phyloP scores from a whole-genome alignment of 192 early-diverging fungal species.

The Rhizoclosmatium sp. region DNA sequence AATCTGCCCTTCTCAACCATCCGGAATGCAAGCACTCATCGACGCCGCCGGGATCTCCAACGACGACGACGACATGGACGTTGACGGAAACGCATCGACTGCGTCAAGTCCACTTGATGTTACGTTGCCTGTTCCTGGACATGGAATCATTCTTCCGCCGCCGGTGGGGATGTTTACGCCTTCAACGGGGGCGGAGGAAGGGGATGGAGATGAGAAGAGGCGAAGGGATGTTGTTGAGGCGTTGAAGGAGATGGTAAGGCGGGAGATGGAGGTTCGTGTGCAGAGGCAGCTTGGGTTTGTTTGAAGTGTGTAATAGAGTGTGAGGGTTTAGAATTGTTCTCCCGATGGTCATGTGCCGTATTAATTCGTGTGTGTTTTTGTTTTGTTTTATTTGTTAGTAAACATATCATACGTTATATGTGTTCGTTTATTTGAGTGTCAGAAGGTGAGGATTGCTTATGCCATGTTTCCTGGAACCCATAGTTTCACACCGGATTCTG shows the following conservation, averaged over 20 bases:
- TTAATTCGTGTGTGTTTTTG: background rate
- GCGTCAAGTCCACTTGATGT: conserved; percentile 2
- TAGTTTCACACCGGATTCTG: background rate
- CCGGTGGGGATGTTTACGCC: background rate
- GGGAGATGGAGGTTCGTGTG: conserved; percentile 4
- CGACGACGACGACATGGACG: background rate
- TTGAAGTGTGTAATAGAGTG: background rate
- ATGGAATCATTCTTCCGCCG: background rate
- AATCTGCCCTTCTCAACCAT: too few relatives aligned
- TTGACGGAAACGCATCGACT: background rate
- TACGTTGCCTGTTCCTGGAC: background rate
- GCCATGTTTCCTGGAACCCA: conserved; percentile 10
- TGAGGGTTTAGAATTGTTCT: background rate
- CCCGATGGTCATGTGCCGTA: background rate
- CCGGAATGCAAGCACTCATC: too few relatives aligned
- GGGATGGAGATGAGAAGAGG: background rate
- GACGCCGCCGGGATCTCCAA: too few relatives aligned
- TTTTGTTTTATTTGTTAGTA: background rate
- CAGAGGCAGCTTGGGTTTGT: conserved; percentile 5
- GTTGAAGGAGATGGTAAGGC: conserved; percentile 8
- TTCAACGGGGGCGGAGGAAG: background rate
- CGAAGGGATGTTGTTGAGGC: background rate
- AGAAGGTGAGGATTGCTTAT: background rate
- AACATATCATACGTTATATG: conserved; percentile 26
- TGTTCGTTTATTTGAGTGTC: background rate